Evolutionary conservation across 257 asterid genomes (phyloP), one percentile per base, ranked within the genome.

Genomic region (Linaria vulgaris): DNA sequence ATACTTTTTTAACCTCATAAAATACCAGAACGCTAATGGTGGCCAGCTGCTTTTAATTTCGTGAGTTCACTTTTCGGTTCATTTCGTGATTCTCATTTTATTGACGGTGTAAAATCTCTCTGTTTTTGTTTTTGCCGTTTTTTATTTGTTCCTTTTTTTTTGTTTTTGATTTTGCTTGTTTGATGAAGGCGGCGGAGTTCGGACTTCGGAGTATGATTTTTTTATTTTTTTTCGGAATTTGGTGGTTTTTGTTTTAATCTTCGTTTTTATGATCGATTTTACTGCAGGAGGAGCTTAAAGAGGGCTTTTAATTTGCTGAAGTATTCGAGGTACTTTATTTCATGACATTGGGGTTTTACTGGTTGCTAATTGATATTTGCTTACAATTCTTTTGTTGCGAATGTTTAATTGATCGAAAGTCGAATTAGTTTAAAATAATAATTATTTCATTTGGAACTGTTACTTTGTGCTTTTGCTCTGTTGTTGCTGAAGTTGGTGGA

Each of bases 31-130:
- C 39, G 20, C 24, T 67, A 41, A 27, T 27, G 34, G 34, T 2
- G 34, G 67, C 34, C 38, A 41, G 31, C 39, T 31, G 4, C 47
- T 50, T 56, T 61, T 47, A 63, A 45, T 37, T 69, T 56, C 37
- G 82, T 77, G 70, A 74, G 80, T 71, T 25, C 68, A 61, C 48
- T 59, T 46, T 43, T 44, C 34, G 59, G 1, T 56, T 67, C 45
- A 14, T 56, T 68, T 41, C 19, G 10, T 31, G 64, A 54, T 52
- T 68, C 48, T 53, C 48, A 31, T 27, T 62, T 63, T 15, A 3
- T 59, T n/a, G 6, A 13, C 25, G 34, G 15, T 6, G n/a, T n/a
- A n/a, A 12, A 24, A 31, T 10, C 16, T 17, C 48, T 2, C 14
- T 51, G 61, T 41, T 1, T 59, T 44, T 61, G 38, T 31, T 49